These are phyloP conservation scores for Cutaneotrichosporon cutaneum DNA, from an alignment of 1,284 basidiomycete genomes.

Conservation along the genomic window DNA sequence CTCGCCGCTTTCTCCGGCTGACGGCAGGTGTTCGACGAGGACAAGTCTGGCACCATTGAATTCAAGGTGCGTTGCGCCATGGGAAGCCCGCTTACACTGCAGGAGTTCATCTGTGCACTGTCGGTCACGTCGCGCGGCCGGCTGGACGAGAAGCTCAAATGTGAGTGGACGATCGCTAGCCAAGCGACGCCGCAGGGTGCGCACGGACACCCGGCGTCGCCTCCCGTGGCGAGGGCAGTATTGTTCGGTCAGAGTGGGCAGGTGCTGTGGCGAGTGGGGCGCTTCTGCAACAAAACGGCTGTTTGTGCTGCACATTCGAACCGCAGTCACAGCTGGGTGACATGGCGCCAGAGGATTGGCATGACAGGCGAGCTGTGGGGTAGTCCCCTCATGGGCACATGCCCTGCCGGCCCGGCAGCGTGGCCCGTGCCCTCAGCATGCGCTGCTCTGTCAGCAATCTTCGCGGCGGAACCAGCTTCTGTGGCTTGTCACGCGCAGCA, in stretches of 20 bases:
- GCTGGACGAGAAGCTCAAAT: slow-evolving; percentile 97
- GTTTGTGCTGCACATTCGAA: neutral
- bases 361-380: neutral
- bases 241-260: neutral
- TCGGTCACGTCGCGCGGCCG: slow-evolving; percentile 90
- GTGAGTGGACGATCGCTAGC: slow-evolving; percentile 58
- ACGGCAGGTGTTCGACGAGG: slow-evolving; percentile 76
- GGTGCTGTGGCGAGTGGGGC: neutral
- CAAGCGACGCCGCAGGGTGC: slow-evolving; percentile 1
- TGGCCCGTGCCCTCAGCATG: neutral
- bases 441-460: neutral
- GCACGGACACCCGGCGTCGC: neutral
- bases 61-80: slow-evolving; percentile 61
- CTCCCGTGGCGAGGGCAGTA: neutral
- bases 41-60: slow-evolving; percentile 93
- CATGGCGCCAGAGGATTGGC: neutral
- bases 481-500: neutral
- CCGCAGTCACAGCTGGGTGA: neutral
- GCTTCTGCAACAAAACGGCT: neutral
- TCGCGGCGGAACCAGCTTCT: neutral
- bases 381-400: neutral
- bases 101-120: slow-evolving; percentile 96
- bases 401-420: neutral
- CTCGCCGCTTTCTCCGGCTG: neutral
- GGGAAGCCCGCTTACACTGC: slow-evolving; percentile 4